Evolutionary conservation across 169 alveolate species (phyloP).

Genomic region (Blepharisma undulans): DNA sequence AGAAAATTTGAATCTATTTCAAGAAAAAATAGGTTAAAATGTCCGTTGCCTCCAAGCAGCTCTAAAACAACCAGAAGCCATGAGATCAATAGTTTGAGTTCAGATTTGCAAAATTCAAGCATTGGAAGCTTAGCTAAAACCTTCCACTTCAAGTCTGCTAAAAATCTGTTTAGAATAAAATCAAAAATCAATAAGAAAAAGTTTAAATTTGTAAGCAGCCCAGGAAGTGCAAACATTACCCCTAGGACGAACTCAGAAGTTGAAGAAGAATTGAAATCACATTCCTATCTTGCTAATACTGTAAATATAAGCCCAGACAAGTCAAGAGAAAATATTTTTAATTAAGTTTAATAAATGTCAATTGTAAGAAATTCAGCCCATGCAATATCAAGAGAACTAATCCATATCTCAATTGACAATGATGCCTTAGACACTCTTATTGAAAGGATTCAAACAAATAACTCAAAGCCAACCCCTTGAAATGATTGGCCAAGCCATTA

Average conservation of each 20-base stretch:
- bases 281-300: not conserved
- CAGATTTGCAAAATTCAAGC: not conserved
- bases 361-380: not conserved
- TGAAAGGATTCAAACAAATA: conserved; percentile 26
- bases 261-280: not conserved
- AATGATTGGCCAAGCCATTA: conserved; percentile 44
- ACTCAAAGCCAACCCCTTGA: conserved; percentile 54
- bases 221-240: not conserved
- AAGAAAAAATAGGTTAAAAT: not conserved
- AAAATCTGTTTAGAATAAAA: not conserved
- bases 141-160: not conserved
- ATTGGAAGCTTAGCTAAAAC: not conserved
- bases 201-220: not conserved
- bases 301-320: not conserved
- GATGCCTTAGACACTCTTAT: conserved; percentile 44
- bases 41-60: not conserved
- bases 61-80: not conserved
- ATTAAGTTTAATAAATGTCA: not conserved
- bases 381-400: not conserved
- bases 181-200: not conserved
- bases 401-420: not conserved
- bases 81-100: not conserved
- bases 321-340: not conserved
- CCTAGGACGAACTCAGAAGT: not conserved
- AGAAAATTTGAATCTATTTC: not conserved